These are phyloP conservation scores for Trametes hirsuta DNA, from an alignment of 1,284 basidiomycete species.

Conservation along the genomic window DNA sequence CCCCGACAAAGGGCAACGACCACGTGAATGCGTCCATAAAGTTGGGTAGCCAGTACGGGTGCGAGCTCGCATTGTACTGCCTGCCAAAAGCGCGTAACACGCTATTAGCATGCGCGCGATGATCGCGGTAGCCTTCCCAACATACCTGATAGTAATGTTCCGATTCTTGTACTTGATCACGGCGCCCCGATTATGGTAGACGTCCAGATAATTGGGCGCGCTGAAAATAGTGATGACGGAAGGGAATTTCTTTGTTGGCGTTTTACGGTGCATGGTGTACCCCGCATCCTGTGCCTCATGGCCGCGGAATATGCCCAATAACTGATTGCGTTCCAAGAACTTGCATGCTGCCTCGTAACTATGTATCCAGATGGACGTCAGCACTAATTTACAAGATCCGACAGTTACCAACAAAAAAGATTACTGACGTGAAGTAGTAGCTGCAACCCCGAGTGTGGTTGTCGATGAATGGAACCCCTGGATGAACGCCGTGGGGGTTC, in stretches of 20 bases:
- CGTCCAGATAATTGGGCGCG: conserved; percentile 96
- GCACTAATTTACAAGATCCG: not conserved
- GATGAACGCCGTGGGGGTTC: conserved; percentile 38
- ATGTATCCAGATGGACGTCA: conserved; percentile 10
- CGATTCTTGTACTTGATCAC: conserved; percentile 98
- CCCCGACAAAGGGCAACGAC: conserved; percentile 97
- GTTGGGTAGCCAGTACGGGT: conserved; percentile 94
- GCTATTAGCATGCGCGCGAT: not conserved
- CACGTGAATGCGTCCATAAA: conserved; percentile 99
- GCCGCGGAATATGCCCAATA: conserved; percentile 94
- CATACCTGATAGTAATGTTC: conserved; percentile 88
- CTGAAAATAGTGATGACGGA: conserved; percentile 96
- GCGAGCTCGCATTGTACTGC: conserved; percentile 93
- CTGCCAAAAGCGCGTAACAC: conserved; percentile 3
- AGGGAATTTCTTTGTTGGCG: conserved; percentile 88
- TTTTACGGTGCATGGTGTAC: conserved; percentile 95
- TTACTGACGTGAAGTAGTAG: conserved; percentile 89
- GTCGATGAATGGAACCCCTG: conserved; percentile 72
- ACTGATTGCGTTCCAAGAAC: conserved; percentile 91
- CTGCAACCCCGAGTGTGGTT: conserved; percentile 94
- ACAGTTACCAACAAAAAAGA: too few relatives aligned
- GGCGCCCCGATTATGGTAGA: conserved; percentile 95
- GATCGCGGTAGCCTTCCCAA: not conserved
- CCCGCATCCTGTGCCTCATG: conserved; percentile 99
- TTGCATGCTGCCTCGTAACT: conserved; percentile 93